Conservation (phyloP, 2,329 filamentous ascomycete genomes). For the Exophiala xenobiotica region DNA sequence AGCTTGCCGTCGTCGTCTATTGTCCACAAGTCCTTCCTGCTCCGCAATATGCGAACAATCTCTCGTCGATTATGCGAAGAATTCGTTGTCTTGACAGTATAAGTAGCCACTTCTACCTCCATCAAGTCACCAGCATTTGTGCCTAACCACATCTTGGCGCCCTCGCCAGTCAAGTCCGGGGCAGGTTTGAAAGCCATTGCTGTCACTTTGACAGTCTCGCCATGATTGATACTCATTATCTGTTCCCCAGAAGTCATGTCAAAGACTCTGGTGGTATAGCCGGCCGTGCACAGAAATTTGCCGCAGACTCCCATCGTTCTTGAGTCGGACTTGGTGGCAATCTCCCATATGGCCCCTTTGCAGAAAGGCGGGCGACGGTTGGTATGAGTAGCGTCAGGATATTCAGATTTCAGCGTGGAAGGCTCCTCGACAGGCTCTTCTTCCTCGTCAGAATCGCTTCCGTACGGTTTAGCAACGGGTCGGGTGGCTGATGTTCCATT, state of each 20-base stretch:
- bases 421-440: conserved; percentile 50
- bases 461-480: conserved; percentile 24
- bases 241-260: conserved; percentile 78
- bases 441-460: conserved; percentile 52
- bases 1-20: conserved; percentile 85
- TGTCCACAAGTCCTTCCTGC: conserved; percentile 89
- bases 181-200: conserved; percentile 84
- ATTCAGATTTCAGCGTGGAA: conserved; percentile 59
- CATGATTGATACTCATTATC: conserved; percentile 76
- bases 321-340: conserved; percentile 82
- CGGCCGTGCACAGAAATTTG: conserved; percentile 80
- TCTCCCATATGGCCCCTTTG: conserved; percentile 70
- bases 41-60: conserved; percentile 79
- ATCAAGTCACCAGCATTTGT: conserved; percentile 84
- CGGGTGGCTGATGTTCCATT: conserved; percentile 7
- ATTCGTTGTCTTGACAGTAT: conserved; percentile 68
- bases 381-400: conserved; percentile 78
- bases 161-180: conserved; percentile 74
- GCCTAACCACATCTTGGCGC: conserved; percentile 80
- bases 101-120: conserved; percentile 78
- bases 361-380: conserved; percentile 80
- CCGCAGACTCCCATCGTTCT: conserved; percentile 85
- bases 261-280: conserved; percentile 85
- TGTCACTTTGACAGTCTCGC: conserved; percentile 79
- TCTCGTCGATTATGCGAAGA: conserved; percentile 75